Conservation (phyloP, 495 filamentous ascomycete genomes). For the Penicillium coffeae region DNA sequence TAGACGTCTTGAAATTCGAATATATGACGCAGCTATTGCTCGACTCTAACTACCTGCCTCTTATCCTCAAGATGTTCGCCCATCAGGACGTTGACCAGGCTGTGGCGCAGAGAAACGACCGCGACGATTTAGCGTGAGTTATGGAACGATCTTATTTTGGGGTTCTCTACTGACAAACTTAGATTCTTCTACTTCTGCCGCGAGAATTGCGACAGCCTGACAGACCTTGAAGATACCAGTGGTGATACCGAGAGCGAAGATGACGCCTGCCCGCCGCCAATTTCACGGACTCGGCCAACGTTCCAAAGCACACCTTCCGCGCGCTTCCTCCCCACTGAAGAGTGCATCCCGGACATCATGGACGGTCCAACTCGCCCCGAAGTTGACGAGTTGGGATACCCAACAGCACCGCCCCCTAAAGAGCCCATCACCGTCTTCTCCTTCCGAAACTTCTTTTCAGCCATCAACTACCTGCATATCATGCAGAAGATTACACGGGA, state of each 20-base stretch:
- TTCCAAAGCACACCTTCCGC: slow-evolving; percentile 22
- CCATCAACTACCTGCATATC: slow-evolving; percentile 88
- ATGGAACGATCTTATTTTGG: no score
- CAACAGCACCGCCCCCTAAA: slow-evolving; percentile 57
- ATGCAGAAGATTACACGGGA: slow-evolving; percentile 96
- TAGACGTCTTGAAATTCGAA: slow-evolving; percentile 93
- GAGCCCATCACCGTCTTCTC: slow-evolving; percentile 87
- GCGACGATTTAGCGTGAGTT: slow-evolving; percentile 74
- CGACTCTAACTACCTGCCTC: slow-evolving; percentile 88
- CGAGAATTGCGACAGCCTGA: slow-evolving; percentile 45
- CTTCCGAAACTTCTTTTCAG: slow-evolving; percentile 88
- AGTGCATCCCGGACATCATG: slow-evolving; percentile 30
- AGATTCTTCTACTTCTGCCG: slow-evolving; percentile 88
- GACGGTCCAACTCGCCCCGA: slow-evolving; percentile 57
- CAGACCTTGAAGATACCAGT: slow-evolving; percentile 21
- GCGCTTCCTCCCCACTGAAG: slow-evolving; percentile 29
- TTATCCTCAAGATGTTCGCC: slow-evolving; percentile 88
- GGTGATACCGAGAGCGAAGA: slow-evolving; percentile 51
- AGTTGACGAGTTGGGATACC: slow-evolving; percentile 85
- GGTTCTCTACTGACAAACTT: neutral
- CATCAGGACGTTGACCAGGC: slow-evolving; percentile 86
- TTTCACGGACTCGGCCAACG: slow-evolving; percentile 52
- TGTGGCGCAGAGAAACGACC: slow-evolving; percentile 80
- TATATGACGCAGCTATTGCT: slow-evolving; percentile 90
- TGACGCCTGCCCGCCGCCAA: slow-evolving; percentile 80